phyloP scores from a whole-genome alignment of 169 alveolate genomes.

The Perkinsus olseni region DNA sequence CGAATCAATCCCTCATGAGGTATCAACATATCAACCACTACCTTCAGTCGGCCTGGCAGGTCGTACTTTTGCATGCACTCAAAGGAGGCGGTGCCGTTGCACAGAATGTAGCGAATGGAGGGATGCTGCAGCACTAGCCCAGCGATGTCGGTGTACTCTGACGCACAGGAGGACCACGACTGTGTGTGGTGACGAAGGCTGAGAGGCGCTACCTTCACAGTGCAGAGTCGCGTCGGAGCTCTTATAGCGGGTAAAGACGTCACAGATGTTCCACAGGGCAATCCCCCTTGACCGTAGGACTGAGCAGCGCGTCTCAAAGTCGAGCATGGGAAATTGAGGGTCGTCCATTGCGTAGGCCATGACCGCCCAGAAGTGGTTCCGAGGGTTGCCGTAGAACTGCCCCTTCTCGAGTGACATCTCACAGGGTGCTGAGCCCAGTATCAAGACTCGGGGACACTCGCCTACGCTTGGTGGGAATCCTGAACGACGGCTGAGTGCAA shows the following conservation, averaged over 20 bases:
- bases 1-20: background rate
- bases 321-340: background rate
- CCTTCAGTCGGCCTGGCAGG: background rate
- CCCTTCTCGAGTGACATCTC: background rate
- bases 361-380: background rate
- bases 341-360: conserved; percentile 2
- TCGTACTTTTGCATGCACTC: background rate
- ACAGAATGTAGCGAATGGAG: background rate
- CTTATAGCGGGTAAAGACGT: background rate
- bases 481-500: background rate
- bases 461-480: background rate
- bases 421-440: background rate
- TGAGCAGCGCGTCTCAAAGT: background rate
- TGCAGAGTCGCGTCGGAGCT: background rate
- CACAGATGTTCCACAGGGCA: background rate
- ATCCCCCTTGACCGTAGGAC: background rate
- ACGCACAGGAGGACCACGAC: background rate
- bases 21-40: too few relatives aligned
- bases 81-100: background rate
- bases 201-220: background rate
- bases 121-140: background rate
- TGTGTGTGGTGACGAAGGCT: background rate
- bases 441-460: background rate
- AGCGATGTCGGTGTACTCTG: background rate
- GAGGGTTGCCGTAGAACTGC: background rate